Evolutionary conservation across 2,329 filamentous ascomycete species (phyloP).

Genomic region (Pseudogymnoascus sp.): DNA sequence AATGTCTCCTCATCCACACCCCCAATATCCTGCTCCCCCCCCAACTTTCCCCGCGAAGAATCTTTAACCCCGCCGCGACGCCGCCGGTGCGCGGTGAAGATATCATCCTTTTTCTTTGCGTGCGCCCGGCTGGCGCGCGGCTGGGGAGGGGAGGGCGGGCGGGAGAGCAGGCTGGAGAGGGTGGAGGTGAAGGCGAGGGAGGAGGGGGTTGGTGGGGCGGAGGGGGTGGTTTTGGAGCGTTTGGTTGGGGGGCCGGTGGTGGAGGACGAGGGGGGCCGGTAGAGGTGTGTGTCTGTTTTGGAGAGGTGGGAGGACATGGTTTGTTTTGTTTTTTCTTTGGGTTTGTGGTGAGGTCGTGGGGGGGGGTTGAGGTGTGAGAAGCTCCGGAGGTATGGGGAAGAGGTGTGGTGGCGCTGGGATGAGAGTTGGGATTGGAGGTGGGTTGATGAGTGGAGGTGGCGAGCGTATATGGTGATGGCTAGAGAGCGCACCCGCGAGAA

Average conservation of each 20-base stretch:
- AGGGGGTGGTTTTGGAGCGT: slow-evolving; percentile 59
- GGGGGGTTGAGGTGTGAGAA: background rate
- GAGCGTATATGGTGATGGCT: too few relatives aligned
- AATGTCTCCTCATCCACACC: slow-evolving; percentile 47
- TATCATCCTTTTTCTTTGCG: slow-evolving; percentile 53
- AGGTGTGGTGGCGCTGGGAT: too few relatives aligned
- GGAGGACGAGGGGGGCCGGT: slow-evolving; percentile 81
- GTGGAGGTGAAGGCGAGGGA: slow-evolving; percentile 63
- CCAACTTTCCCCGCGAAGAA: slow-evolving; percentile 40
- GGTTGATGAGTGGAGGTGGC: too few relatives aligned
- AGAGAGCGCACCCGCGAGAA: too few relatives aligned
- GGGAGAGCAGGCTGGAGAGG: slow-evolving; percentile 29
- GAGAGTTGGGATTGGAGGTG: too few relatives aligned
- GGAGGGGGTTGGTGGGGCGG: slow-evolving; percentile 83
- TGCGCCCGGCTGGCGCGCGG: slow-evolving; percentile 38
- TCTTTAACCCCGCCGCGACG: slow-evolving; percentile 41
- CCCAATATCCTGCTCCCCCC: slow-evolving; percentile 59
- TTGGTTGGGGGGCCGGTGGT: slow-evolving; percentile 55
- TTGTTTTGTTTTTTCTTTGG: background rate
- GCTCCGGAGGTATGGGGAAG: too few relatives aligned
- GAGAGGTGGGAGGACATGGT: slow-evolving; percentile 2
- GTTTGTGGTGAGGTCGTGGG: background rate
- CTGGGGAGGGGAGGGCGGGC: slow-evolving; percentile 7
- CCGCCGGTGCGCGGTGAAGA: slow-evolving; percentile 58
- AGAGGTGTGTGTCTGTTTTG: slow-evolving; percentile 57